Percentiles rank a stretch among this genome's conserved stretches.
Evolutionary conservation across 805 yeast species (phyloP).

Genomic region (Isabelozyma pseudorhagii): DNA sequence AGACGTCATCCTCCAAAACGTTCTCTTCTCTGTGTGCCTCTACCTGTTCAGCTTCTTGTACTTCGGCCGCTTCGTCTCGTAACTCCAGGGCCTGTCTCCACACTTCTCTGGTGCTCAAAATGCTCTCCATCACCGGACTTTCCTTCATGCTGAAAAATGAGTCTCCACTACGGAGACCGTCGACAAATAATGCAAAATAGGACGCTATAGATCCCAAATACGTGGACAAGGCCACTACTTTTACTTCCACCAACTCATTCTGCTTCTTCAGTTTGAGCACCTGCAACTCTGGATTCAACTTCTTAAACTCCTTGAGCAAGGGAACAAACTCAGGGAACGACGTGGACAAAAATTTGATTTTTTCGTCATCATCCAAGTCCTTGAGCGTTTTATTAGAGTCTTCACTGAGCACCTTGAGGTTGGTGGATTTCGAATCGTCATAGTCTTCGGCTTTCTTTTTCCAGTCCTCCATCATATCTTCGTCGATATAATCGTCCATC

Average conservation of each 20-base stretch:
- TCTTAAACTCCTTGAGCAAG: slow-evolving; percentile 56
- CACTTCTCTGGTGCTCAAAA: slow-evolving; percentile 75
- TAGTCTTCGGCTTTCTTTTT: slow-evolving; percentile 48
- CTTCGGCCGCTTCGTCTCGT: slow-evolving; percentile 19
- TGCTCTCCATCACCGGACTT: slow-evolving; percentile 85
- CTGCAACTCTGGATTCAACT: slow-evolving; percentile 14
- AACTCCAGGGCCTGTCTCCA: slow-evolving; percentile 80
- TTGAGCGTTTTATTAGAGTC: slow-evolving; percentile 24
- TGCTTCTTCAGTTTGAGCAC: slow-evolving; percentile 10
- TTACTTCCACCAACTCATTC: slow-evolving; percentile 43
- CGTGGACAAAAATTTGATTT: slow-evolving; percentile 50
- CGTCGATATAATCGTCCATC: slow-evolving; percentile 62
- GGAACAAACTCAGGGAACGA: slow-evolving; percentile 85
- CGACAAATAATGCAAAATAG: slow-evolving; percentile 72
- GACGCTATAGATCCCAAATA: slow-evolving; percentile 77
- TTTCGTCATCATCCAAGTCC: slow-evolving; percentile 50
- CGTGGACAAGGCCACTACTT: slow-evolving; percentile 68
- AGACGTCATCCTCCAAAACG: slow-evolving; percentile 2
- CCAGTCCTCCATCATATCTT: slow-evolving; percentile 82
- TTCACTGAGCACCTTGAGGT: slow-evolving; percentile 33
- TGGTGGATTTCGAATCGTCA: slow-evolving; percentile 19
- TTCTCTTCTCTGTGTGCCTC: slow-evolving; percentile 1
- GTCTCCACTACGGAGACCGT: slow-evolving; percentile 52
- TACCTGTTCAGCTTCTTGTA: neutral
- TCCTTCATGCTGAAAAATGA: slow-evolving; percentile 66